Base-by-base conservation (phyloP, 2,329 filamentous ascomycete genomes). In the Penicillium capsulatum region DNA sequence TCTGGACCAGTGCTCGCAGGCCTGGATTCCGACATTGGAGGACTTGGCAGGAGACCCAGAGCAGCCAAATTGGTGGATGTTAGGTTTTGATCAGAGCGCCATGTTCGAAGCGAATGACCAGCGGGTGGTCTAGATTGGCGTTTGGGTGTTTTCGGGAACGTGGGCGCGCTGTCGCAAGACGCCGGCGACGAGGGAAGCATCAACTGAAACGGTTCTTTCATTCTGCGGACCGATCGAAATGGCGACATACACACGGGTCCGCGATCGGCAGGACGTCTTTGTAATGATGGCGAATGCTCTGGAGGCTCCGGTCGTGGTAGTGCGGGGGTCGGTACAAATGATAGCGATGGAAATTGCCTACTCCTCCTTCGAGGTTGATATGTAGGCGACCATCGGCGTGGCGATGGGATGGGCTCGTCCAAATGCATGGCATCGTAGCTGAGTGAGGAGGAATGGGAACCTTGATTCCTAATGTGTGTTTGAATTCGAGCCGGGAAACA, bases 191-290 rank as follows among this genome's bases (percentile, higher is more conserved):
- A 38, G 7, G 63, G 63, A 9, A 66, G 50, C 38, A 57, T 59
- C 11, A 66, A 44, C 27, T 62, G 63, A 24, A 66, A 66, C 10
- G 64, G 63, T 34, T 65, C 56, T 31, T 65, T 66, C 64, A 66
- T 66, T 41, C 47, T 60, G 13, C 60, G 58, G 7, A 66, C 64
- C 1, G 64, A 66, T 11, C 64, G 63, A 37, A 66, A 66, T 1
- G 64, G 64, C 8, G 64, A 66, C 26, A 65, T 53, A 14, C 45
- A 57, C 31, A 53, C 41, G 7, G 53, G 40, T 0, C 38, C 47
- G 4, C 61, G 57, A 11, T 61, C 60, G 24, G 45, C 42, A 16
- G 54, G 45, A 17, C 59, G 51, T 40, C 56, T 49, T 15, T 50
- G 34, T 24, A 55, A 47, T 9, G 54, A 44, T 14, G 46, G 41